Conservation (phyloP, 345 rosid genomes). For the Citrus unshiu region DNA sequence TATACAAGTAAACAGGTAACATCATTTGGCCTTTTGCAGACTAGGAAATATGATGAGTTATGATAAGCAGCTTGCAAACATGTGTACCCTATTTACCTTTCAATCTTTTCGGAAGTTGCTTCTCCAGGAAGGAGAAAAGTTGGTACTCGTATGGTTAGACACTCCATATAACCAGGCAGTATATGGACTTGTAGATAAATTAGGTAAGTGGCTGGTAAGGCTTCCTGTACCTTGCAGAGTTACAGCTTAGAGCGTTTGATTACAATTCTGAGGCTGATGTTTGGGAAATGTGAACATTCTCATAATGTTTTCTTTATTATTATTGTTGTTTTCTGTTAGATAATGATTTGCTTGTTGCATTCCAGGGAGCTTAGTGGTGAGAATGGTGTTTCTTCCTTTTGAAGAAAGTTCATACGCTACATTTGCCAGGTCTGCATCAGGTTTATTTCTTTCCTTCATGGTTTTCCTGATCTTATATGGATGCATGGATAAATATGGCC, state of each 20-base stretch:
- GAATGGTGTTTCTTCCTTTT: conserved; percentile 90
- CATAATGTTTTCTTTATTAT: background rate
- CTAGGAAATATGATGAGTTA: conserved; percentile 41
- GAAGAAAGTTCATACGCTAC: conserved; percentile 94
- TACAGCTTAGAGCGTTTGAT: conserved; percentile 1
- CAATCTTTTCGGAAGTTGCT: conserved; percentile 84
- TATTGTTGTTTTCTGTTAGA: background rate
- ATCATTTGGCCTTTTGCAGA: conserved; percentile 40
- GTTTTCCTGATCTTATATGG: background rate
- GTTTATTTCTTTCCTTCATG: conserved; percentile 59
- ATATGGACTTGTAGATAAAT: conserved; percentile 88
- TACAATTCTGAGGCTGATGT: background rate
- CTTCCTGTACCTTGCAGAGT: background rate
- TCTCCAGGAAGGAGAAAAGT: conserved; percentile 96
- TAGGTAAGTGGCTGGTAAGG: conserved; percentile 47
- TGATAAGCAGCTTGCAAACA: conserved; percentile 71
- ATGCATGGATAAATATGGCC: too few relatives aligned
- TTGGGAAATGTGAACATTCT: conserved; percentile 2
- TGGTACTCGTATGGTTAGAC: conserved; percentile 93
- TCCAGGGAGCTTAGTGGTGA: conserved; percentile 92
- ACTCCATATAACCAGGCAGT: conserved; percentile 97
- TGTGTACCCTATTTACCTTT: conserved; percentile 80
- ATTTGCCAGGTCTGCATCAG: conserved; percentile 98
- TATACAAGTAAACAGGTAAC: conserved; percentile 8
- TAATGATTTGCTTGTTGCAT: conserved; percentile 7